Conservation (phyloP, 208 protist genomes). For the Tritrichomonas foetus region DNA sequence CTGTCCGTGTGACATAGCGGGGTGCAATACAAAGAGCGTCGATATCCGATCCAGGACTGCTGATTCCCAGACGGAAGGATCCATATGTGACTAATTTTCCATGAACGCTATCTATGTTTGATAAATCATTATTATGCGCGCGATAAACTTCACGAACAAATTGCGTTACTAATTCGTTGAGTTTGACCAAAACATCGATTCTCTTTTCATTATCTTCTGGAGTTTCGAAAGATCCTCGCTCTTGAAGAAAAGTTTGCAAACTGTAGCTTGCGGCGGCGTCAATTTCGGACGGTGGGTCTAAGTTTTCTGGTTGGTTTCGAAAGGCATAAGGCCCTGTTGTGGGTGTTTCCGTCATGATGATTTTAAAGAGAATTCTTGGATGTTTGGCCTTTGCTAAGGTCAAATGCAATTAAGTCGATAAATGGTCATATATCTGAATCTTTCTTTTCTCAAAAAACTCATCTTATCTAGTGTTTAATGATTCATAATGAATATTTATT, state of each 20-base stretch:
- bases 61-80: background rate
- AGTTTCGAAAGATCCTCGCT: background rate
- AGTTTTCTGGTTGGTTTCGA: background rate
- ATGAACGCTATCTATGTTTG: background rate
- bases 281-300: background rate
- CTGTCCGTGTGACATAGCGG: background rate
- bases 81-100: conserved; percentile 36
- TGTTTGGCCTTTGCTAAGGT: too few species aligned
- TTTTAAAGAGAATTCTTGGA: too few species aligned
- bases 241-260: background rate
- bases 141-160: background rate
- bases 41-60: background rate
- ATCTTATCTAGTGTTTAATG: too few species aligned
- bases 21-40: conserved; percentile 16
- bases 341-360: too few species aligned
- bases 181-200: background rate
- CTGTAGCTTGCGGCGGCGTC: background rate
- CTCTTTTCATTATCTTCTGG: background rate
- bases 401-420: too few species aligned
- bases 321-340: too few species aligned
- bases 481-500: too few species aligned
- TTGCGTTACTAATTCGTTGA: background rate
- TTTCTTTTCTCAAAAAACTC: too few species aligned
- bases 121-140: background rate
- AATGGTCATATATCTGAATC: too few species aligned